phyloP scores from a whole-genome alignment of 768 basidiomycete species.

The Filobasidium floriforme region DNA sequence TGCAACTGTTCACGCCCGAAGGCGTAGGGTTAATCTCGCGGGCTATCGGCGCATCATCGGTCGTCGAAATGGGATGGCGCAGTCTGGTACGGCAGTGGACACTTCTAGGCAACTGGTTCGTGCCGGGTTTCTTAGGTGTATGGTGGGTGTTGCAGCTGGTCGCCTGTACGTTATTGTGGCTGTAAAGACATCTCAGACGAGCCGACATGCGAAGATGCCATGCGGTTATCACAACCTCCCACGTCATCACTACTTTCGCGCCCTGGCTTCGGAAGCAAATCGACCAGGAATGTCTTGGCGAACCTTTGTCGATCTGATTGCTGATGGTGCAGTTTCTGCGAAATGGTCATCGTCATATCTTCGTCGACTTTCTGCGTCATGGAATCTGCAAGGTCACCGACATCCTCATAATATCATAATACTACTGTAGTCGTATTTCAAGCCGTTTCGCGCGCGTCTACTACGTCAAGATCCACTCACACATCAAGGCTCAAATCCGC shows the following conservation, averaged over 20 bases:
- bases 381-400: neutral
- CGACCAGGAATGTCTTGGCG: neutral
- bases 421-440: neutral
- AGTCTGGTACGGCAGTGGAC: neutral
- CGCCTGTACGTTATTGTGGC: neutral
- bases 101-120: slow-evolving; percentile 10
- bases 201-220: too few species aligned
- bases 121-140: slow-evolving; percentile 7
- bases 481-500: too few species aligned
- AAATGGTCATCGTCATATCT: neutral
- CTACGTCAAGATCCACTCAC: too few species aligned
- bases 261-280: neutral
- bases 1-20: neutral
- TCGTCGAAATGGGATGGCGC: neutral
- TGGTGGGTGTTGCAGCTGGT: slow-evolving; percentile 8
- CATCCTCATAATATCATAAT: neutral
- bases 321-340: too few species aligned
- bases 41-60: neutral
- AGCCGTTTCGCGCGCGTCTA: too few species aligned
- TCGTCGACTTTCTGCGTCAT: neutral
- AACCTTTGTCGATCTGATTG: neutral
- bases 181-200: neutral
- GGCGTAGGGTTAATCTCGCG: neutral
- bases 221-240: neutral
- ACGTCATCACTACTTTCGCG: too few species aligned